Conservation (phyloP, 2,329 filamentous ascomycete species). For the Fusarium lateritium region DNA sequence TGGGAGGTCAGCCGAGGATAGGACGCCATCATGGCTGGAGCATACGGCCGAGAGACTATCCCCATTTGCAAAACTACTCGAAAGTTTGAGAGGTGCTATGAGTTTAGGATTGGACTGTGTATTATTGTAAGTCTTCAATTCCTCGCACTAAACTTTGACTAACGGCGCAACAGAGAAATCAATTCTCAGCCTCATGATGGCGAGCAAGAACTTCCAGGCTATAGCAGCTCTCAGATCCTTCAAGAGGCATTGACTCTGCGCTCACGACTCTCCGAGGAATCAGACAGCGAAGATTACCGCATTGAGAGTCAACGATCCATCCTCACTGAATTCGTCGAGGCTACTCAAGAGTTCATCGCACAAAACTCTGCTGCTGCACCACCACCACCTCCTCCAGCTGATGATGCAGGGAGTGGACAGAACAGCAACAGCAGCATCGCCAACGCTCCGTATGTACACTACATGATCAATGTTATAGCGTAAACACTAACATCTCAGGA, state of each 20-base stretch:
- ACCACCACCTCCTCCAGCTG: conserved; percentile 23
- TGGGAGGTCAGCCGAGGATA: conserved; percentile 26
- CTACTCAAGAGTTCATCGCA: conserved; percentile 46
- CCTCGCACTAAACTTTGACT: neutral
- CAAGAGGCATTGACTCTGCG: conserved; percentile 44
- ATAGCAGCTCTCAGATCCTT: conserved; percentile 49
- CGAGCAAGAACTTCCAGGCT: conserved; percentile 45
- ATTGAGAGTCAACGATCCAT: conserved; percentile 37
- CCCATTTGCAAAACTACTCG: conserved; percentile 37
- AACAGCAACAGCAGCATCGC: conserved; percentile 27
- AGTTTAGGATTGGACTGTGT: conserved; percentile 45
- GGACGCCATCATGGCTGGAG: conserved; percentile 40
- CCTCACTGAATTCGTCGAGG: conserved; percentile 43
- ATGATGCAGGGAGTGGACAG: conserved; percentile 6
- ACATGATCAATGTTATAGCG: accelerated
- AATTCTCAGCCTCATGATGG: conserved; percentile 42
- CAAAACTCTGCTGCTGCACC: conserved; percentile 31
- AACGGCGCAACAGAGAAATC: conserved; percentile 36
- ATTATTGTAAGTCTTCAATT: conserved; percentile 33
- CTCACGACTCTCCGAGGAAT: conserved; percentile 30
- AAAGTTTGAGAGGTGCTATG: conserved; percentile 44
- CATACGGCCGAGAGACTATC: conserved; percentile 44
- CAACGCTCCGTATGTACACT: conserved; percentile 25
- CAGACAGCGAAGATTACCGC: conserved; percentile 41
- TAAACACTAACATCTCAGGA: conserved; percentile 15